phyloP scores from a whole-genome alignment of 2,329 filamentous ascomycete genomes.

The Colletotrichum karsti region DNA sequence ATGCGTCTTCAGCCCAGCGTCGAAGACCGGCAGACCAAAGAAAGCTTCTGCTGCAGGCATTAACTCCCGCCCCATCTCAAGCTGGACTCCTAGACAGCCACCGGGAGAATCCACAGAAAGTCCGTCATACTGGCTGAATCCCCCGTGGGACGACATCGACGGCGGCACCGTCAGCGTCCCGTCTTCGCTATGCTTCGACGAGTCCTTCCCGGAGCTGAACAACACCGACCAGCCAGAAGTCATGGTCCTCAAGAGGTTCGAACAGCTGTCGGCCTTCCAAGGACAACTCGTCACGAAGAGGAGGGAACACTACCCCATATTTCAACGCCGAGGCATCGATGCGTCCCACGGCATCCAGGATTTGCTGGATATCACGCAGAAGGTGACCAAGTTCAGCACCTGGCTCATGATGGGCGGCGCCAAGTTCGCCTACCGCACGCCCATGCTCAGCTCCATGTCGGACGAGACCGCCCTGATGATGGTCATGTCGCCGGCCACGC shows the following conservation, averaged over 20 bases:
- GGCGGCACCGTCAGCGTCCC: background rate
- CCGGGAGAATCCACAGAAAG: background rate
- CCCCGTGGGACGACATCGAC: background rate
- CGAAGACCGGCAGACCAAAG: slow-evolving; percentile 15
- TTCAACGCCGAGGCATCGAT: background rate
- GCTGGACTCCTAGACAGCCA: background rate
- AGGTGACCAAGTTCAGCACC: background rate
- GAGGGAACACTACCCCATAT: background rate
- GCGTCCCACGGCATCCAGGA: slow-evolving; percentile 3
- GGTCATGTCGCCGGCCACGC: slow-evolving; percentile 5
- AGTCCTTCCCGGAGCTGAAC: background rate
- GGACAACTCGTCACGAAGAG: slow-evolving; percentile 11
- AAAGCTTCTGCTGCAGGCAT: background rate
- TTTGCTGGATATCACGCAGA: slow-evolving; percentile 6
- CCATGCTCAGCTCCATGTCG: slow-evolving; percentile 11
- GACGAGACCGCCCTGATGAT: slow-evolving; percentile 19
- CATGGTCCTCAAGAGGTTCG: background rate
- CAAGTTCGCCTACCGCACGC: slow-evolving; percentile 9
- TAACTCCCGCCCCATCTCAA: background rate
- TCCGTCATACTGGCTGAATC: no score
- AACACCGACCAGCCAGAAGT: background rate
- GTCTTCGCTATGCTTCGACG: background rate
- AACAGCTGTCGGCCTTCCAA: background rate
- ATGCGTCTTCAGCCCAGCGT: slow-evolving; percentile 16
- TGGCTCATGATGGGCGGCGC: slow-evolving; percentile 3